These are phyloP conservation scores for Extremus antarcticus DNA, from an alignment of 495 filamentous ascomycete species.

Conservation along the genomic window DNA sequence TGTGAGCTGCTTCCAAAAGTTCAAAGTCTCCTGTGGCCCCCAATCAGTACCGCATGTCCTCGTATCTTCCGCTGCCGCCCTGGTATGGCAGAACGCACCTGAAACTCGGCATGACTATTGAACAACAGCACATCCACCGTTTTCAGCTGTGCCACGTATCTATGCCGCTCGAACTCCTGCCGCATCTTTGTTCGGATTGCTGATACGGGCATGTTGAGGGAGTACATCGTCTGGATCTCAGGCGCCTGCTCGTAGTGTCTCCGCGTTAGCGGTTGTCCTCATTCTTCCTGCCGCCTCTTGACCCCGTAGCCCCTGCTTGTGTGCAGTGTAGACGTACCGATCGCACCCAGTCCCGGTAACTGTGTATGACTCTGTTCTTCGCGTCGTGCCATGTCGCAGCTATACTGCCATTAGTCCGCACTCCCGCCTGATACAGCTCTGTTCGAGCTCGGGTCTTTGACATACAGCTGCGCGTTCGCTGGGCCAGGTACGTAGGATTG, in stretches of 20 bases:
- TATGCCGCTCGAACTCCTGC: slow-evolving; percentile 93
- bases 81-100: slow-evolving; percentile 38
- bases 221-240: slow-evolving; percentile 94
- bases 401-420: slow-evolving; percentile 28
- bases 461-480: slow-evolving; percentile 83
- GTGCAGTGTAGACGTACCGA: slow-evolving; percentile 53
- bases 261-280: background rate
- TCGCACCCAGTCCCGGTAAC: slow-evolving; percentile 90
- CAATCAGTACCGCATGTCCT: background rate
- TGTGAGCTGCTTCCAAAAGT: slow-evolving; percentile 96
- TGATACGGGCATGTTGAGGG: slow-evolving; percentile 76
- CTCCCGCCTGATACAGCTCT: background rate
- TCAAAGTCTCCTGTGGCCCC: slow-evolving; percentile 72
- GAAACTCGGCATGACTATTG: slow-evolving; percentile 81
- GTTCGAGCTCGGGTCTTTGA: slow-evolving; percentile 23
- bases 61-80: background rate
- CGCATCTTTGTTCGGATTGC: slow-evolving; percentile 84
- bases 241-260: slow-evolving; percentile 56
- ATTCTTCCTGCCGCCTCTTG: background rate
- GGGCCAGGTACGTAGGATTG: slow-evolving; percentile 85
- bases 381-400: slow-evolving; percentile 83
- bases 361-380: slow-evolving; percentile 64
- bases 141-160: slow-evolving; percentile 78
- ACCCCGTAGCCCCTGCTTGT: background rate
- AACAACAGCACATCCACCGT: slow-evolving; percentile 81